Percentiles rank a stretch among this genome's conserved stretches.
phyloP scores from a whole-genome alignment of 2,329 filamentous ascomycete species.

The Nemania sp. region DNA sequence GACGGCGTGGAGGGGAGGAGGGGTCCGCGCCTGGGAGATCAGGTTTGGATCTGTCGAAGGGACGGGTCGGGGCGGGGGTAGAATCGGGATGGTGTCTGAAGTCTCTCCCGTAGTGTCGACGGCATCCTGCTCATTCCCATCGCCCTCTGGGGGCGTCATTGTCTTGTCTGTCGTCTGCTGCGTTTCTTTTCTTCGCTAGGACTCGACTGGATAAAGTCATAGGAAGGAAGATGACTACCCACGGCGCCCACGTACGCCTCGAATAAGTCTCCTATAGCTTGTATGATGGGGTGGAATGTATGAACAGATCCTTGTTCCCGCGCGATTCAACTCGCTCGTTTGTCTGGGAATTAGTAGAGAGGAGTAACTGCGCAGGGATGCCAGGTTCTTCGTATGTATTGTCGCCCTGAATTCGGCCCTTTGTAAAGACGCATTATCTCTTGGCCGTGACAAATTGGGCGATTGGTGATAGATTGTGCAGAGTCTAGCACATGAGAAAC shows the following conservation, averaged over 20 bases:
- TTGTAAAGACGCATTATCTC: constrained; percentile 30
- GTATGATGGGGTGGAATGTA: background rate
- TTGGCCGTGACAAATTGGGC: constrained; percentile 8
- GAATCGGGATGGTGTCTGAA: constrained; percentile 45
- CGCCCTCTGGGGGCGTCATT: constrained; percentile 28
- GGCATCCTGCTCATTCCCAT: constrained; percentile 27
- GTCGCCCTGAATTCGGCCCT: constrained; percentile 23
- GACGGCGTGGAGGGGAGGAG: constrained; percentile 59
- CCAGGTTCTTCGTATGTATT: constrained; percentile 18
- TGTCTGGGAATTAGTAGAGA: constrained; percentile 13
- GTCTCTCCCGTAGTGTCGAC: constrained; percentile 25
- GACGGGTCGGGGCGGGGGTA: constrained; percentile 55
- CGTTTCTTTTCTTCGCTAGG: background rate
- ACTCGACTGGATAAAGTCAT: background rate
- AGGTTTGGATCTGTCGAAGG: constrained; percentile 55
- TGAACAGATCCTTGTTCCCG: background rate
- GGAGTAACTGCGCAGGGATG: constrained; percentile 1
- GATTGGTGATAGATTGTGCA: constrained; percentile 1
- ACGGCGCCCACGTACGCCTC: constrained; percentile 4
- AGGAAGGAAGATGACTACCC: background rate
- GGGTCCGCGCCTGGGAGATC: constrained; percentile 49
- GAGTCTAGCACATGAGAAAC: constrained; percentile 16
- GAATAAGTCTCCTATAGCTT: constrained; percentile 3
- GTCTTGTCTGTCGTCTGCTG: constrained; percentile 12
- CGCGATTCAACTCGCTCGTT: constrained; percentile 3